Conservation (phyloP, 1,139 yeast species). For the Lodderomyces elongisporus region DNA sequence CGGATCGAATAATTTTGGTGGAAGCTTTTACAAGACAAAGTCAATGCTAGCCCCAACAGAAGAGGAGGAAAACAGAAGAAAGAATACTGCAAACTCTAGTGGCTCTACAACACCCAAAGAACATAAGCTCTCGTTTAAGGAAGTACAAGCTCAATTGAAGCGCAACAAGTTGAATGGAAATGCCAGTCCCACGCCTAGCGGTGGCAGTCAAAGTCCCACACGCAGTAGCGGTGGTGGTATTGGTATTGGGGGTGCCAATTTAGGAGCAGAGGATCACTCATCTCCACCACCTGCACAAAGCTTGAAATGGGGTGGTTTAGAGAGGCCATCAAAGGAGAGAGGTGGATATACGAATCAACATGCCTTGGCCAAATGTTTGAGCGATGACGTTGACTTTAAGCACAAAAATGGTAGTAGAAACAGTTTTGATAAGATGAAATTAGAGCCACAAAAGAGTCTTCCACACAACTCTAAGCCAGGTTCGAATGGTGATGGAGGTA, state of each 20-base stretch:
- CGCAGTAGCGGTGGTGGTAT: too few relatives aligned
- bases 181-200: conserved; percentile 1
- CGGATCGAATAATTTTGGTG: conserved; percentile 38
- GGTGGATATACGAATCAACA: not conserved
- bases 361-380: conserved; percentile 9
- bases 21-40: conserved; percentile 39
- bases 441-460: conserved; percentile 38
- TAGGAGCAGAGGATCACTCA: conserved; percentile 3
- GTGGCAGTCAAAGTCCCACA: not conserved
- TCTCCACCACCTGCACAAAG: conserved; percentile 14
- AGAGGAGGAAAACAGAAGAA: conserved; percentile 4
- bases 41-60: conserved; percentile 35
- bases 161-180: conserved; percentile 9
- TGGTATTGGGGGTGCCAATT: too few relatives aligned
- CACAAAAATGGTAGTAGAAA: conserved; percentile 3
- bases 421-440: conserved; percentile 23
- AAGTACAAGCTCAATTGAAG: conserved; percentile 28
- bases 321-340: conserved; percentile 12
- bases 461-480: conserved; percentile 16
- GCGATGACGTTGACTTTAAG: conserved; percentile 9
- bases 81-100: too few relatives aligned
- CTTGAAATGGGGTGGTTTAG: conserved; percentile 26
- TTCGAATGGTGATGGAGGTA: not conserved
- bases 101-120: conserved; percentile 11
- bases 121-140: conserved; percentile 32